Conservation (phyloP, 129 eudicot genomes). For the Lactuca sativa region DNA sequence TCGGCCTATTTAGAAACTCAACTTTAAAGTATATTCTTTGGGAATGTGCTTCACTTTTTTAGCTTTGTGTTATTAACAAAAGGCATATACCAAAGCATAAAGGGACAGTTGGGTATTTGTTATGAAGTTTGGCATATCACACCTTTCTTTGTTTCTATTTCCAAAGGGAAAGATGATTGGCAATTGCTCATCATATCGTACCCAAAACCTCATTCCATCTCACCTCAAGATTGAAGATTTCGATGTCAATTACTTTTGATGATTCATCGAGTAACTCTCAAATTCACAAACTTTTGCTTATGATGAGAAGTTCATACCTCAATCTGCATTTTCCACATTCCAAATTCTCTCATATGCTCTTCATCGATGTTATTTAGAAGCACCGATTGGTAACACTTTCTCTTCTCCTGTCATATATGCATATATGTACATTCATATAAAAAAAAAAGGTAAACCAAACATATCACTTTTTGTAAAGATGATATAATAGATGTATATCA, state of each 20-base stretch:
- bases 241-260: neutral
- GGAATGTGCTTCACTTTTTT: neutral
- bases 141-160: constrained; percentile 7
- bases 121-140: constrained; percentile 18
- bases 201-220: neutral
- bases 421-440: neutral
- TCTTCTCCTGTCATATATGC: neutral
- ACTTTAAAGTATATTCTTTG: constrained; percentile 29
- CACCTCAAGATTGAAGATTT: neutral
- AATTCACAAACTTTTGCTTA: neutral
- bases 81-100: constrained; percentile 37
- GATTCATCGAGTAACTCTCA: neutral
- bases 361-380: neutral
- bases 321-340: neutral
- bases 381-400: constrained; percentile 15
- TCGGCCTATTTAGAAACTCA: constrained; percentile 7
- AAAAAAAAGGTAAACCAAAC: too few relatives aligned
- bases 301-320: neutral
- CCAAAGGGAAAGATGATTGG: neutral
- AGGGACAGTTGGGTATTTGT: constrained; percentile 19
- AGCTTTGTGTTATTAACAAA: neutral
- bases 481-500: too few relatives aligned
- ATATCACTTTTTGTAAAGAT: too few relatives aligned
- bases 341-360: neutral
- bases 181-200: constrained; percentile 1